Conservation (phyloP, 345 rosid genomes). For the Nasturtium officinale region DNA sequence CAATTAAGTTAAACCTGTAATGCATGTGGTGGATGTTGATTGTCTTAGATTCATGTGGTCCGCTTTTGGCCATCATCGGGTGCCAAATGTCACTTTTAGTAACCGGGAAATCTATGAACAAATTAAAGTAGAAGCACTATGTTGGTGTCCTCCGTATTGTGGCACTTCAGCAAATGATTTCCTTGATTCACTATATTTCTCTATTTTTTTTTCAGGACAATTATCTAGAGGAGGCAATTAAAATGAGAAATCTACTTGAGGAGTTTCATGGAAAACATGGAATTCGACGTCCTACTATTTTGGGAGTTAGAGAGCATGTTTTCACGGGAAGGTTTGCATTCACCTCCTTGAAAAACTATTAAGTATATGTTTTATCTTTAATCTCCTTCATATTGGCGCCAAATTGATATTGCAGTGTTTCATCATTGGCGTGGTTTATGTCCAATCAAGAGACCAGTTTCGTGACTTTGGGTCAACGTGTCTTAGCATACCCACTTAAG, state of each 20-base stretch:
- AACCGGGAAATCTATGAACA: neutral
- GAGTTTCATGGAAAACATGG: conserved; percentile 95
- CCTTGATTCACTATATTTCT: conserved; percentile 22
- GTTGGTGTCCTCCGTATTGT: neutral
- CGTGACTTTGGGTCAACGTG: conserved; percentile 96
- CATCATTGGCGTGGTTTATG: conserved; percentile 98
- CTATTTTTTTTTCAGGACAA: conserved; percentile 65
- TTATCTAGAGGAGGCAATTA: conserved; percentile 97
- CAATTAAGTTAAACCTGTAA: conserved; percentile 6
- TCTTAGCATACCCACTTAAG: conserved; percentile 89
- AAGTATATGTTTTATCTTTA: conserved; percentile 11
- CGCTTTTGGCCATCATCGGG: conserved; percentile 18
- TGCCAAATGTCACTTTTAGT: conserved; percentile 5
- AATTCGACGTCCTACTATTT: conserved; percentile 90
- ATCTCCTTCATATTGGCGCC: conserved; percentile 36
- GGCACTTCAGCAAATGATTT: conserved; percentile 8
- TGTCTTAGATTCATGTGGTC: conserved; percentile 20
- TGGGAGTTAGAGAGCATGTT: conserved; percentile 93
- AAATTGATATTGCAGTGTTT: conserved; percentile 72
- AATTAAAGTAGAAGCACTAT: conserved; percentile 3
- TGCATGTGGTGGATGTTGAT: conserved; percentile 25
- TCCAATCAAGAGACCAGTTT: conserved; percentile 99
- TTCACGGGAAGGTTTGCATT: conserved; percentile 88
- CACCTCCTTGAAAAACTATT: conserved; percentile 5
- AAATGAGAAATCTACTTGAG: conserved; percentile 95